Evolutionary conservation across 179 eudicot species (phyloP).

Genomic region (Beta macrorhiza): DNA sequence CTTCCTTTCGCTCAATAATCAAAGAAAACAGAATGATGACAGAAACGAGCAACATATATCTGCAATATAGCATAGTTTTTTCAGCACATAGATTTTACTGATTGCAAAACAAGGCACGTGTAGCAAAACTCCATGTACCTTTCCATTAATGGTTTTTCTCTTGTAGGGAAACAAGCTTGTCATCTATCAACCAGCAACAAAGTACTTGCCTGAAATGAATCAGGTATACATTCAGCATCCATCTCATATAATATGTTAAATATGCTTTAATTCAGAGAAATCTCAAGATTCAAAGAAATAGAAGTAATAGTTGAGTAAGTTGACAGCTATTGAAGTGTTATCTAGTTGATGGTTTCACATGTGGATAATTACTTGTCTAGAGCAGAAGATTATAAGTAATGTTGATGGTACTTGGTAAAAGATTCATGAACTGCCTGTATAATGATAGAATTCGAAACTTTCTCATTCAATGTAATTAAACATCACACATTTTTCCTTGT

Average conservation of each 20-base stretch:
- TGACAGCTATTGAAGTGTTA: neutral
- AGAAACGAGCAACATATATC: neutral
- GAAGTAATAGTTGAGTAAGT: neutral
- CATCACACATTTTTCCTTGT: neutral
- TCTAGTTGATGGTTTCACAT: neutral
- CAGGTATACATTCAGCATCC: slow-evolving; percentile 32
- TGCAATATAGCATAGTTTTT: neutral
- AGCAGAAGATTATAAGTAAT: no score
- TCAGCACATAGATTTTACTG: neutral
- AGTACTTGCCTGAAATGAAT: slow-evolving; percentile 37
- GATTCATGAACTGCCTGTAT: slow-evolving; percentile 4
- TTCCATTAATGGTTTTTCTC: slow-evolving; percentile 13
- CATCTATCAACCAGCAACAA: slow-evolving; percentile 42
- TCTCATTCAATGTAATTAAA: neutral
- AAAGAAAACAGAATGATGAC: neutral
- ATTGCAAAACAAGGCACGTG: neutral
- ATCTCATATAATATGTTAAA: neutral
- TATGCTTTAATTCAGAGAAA: neutral
- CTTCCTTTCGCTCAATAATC: neutral
- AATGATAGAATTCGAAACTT: neutral
- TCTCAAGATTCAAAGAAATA: no score
- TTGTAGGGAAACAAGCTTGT: slow-evolving; percentile 40
- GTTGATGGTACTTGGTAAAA: neutral
- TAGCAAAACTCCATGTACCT: slow-evolving; percentile 12
- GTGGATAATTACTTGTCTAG: neutral